Evolutionary conservation across 345 rosid species (phyloP).

Genomic region (Sisymbrium irio): DNA sequence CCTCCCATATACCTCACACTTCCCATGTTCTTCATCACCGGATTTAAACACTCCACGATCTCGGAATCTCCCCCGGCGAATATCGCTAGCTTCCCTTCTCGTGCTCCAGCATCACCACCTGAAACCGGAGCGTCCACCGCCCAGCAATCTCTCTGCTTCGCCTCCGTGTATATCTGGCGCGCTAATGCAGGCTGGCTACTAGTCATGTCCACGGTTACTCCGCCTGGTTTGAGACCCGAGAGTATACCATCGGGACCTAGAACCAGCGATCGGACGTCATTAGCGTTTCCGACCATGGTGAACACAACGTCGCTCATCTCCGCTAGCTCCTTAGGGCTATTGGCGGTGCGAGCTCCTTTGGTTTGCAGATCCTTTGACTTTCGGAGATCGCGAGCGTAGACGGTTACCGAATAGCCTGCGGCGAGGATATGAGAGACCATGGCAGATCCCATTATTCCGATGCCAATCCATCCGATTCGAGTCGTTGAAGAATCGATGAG

Average conservation of each 20-base stretch:
- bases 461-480: constrained; percentile 81
- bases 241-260: constrained; percentile 51
- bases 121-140: constrained; percentile 80
- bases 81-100: constrained; percentile 60
- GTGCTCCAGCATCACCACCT: constrained; percentile 68
- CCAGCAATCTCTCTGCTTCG: constrained; percentile 52
- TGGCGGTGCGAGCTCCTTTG: constrained; percentile 54
- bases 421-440: constrained; percentile 79
- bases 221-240: constrained; percentile 54
- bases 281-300: constrained; percentile 79
- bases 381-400: constrained; percentile 66
- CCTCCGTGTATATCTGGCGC: constrained; percentile 51
- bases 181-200: constrained; percentile 65
- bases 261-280: constrained; percentile 66
- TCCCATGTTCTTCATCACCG: constrained; percentile 59
- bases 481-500: constrained; percentile 50
- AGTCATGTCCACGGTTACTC: constrained; percentile 66
- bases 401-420: constrained; percentile 58
- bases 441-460: constrained; percentile 83
- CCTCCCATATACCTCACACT: constrained; percentile 58
- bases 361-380: constrained; percentile 54
- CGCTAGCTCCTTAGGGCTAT: constrained; percentile 50
- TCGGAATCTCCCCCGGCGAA: constrained; percentile 65
- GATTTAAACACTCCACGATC: constrained; percentile 59
- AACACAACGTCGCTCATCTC: constrained; percentile 54